These are phyloP conservation scores for Melastoma malabathricum DNA, from an alignment of 345 rosid genomes.

Conservation along the genomic window DNA sequence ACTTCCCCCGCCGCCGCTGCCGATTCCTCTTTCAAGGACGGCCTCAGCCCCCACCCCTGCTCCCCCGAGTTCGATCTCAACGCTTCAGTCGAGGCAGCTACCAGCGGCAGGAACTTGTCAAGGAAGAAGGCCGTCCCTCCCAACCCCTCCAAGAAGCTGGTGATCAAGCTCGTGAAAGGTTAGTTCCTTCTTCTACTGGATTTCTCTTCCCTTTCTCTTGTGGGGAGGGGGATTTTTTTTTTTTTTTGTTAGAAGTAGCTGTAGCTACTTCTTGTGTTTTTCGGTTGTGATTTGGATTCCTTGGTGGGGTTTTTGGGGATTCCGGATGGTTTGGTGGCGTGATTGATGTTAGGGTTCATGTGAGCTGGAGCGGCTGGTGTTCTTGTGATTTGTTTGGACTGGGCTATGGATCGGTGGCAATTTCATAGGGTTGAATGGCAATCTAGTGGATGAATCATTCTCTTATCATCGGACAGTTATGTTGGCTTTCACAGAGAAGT, in stretches of 20 bases:
- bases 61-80: constrained; percentile 10
- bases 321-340: no score
- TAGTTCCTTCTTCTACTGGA: constrained; percentile 2
- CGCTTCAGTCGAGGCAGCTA: constrained; percentile 26
- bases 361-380: no score
- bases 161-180: constrained; percentile 86
- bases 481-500: no score
- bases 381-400: no score
- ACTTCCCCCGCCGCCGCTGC: constrained; percentile 22
- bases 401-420: no score
- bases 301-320: not conserved
- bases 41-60: constrained; percentile 27
- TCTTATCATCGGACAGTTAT: no score
- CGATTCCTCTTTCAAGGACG: constrained; percentile 46
- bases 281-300: not conserved
- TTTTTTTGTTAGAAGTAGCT: no score
- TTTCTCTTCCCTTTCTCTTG: not conserved
- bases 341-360: no score
- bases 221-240: constrained; percentile 4
- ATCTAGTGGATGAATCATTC: no score
- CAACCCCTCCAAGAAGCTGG: constrained; percentile 78
- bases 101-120: constrained; percentile 41
- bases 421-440: no score
- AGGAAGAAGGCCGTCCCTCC: constrained; percentile 81
- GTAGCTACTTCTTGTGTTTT: no score